Base-by-base conservation (phyloP, 2,329 filamentous ascomycete genomes). In the Epichloe uncinata region DNA sequence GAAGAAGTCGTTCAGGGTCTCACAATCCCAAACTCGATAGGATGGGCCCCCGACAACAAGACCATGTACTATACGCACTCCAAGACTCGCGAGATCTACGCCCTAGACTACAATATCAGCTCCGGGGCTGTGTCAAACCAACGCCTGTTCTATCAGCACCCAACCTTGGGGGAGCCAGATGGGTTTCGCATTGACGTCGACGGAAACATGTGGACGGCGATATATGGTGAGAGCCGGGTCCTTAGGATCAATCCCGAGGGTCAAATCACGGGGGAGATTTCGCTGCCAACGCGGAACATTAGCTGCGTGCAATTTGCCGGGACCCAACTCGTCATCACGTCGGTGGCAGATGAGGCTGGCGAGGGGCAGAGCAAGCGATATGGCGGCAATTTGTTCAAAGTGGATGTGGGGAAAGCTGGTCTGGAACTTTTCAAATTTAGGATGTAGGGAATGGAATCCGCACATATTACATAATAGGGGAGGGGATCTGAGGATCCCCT, bases 31-130 rank as follows among this genome's bases (percentile, higher is more conserved):
- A 95, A 95, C 68, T 84, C 85, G 45, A 81, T 90, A 46, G 84
- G 84, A 55, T 95, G 87, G 85, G 89, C 85, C 41, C 73, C 74
- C 12, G 79, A 85, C 61, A 73, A 79, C 59, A 79, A 78, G 63
- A 87, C 75, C 50, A 81, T 93, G 75, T 95, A 87, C 74, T 83
- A 90, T 62, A 89, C 87, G 22, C 84, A 95, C 69, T 87, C 87
- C 38, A 81, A 83, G 4, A 79, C 77, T 34, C 74, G 76, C 53
- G 79, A 78, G 50, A 82, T 96, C 56, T 82, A 78, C 57, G 81
- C 81, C 20, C 89, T 83, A 63, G 85, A 91, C 66, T 95, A 85
- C 67, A 73, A 84, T 57, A 60, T 69, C 1, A 62, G 66, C n/a
- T 81, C 77, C 2, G 85, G 84, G 36, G 69, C 68, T 16, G 73